These are phyloP conservation scores for Phialocephala sp. DNA, from an alignment of 2,329 filamentous ascomycete species.

Conservation along the genomic window DNA sequence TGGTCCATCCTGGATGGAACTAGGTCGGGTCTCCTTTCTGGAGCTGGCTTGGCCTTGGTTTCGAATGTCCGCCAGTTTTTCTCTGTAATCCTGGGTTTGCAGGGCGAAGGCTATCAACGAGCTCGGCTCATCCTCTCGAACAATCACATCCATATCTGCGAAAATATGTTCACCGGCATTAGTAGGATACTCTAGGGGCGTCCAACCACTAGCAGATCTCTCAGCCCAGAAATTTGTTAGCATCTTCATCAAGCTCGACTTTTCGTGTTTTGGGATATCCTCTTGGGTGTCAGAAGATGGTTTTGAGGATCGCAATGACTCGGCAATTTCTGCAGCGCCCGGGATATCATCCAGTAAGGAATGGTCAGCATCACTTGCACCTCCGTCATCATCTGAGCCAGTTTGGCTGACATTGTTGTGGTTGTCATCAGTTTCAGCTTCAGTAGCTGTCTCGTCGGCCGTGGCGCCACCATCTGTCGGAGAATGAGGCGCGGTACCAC, in stretches of 20 bases:
- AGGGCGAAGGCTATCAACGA: conserved; percentile 94
- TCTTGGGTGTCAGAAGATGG: conserved; percentile 64
- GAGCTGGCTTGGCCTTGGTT: conserved; percentile 52
- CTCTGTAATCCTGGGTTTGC: conserved; percentile 84
- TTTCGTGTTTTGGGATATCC: conserved; percentile 90
- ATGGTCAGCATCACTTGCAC: conserved; percentile 74
- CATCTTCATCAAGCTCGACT: conserved; percentile 92
- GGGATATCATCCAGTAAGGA: conserved; percentile 71
- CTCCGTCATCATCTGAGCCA: conserved; percentile 72
- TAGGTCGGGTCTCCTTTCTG: conserved; percentile 39
- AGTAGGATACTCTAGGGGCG: conserved; percentile 88
- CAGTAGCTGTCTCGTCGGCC: conserved; percentile 40
- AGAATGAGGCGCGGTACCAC: conserved; percentile 32
- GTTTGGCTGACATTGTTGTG: conserved; percentile 59
- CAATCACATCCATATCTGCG: conserved; percentile 94
- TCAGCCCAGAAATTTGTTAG: conserved; percentile 99
- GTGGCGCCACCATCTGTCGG: conserved; percentile 39
- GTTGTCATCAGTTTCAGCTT: conserved; percentile 51
- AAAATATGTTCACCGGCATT: conserved; percentile 91
- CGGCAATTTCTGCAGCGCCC: conserved; percentile 65
- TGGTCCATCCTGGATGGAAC: conserved; percentile 38
- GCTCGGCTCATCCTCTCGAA: conserved; percentile 95
- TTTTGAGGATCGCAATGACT: conserved; percentile 59
- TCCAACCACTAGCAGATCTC: conserved; percentile 93
- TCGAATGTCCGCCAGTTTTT: conserved; percentile 75